phyloP scores from a whole-genome alignment of 306 rosid genomes.

The Cicer judaicum region DNA sequence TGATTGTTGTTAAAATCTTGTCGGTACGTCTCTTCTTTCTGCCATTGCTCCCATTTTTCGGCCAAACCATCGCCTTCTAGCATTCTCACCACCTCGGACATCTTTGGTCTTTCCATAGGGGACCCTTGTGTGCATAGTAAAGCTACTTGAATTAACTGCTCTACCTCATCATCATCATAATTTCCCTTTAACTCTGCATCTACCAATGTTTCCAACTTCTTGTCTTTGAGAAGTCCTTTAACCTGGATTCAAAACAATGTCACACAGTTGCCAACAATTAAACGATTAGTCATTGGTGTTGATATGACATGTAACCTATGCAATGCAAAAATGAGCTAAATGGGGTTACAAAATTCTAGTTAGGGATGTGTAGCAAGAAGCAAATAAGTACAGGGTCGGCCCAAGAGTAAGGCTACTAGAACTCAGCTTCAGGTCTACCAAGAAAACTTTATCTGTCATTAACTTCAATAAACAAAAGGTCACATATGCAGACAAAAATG shows the following conservation, averaged over 20 bases:
- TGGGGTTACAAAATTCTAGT: too few species aligned
- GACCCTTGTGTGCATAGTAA: conserved; percentile 86
- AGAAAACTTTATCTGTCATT: too few species aligned
- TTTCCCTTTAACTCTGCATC: conserved; percentile 75
- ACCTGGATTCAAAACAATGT: conserved; percentile 60
- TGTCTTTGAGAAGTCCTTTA: conserved; percentile 81
- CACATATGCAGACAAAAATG: too few species aligned
- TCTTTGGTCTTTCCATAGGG: conserved; percentile 83
- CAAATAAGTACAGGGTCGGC: too few species aligned
- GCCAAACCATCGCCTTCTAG: conserved; percentile 94
- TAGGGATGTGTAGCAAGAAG: too few species aligned
- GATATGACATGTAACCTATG: neutral
- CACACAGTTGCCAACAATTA: conserved; percentile 20
- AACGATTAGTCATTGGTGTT: conserved; percentile 17
- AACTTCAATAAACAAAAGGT: too few species aligned
- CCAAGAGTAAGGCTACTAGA: too few species aligned
- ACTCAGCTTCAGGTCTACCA: too few species aligned
- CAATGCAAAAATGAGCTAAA: neutral
- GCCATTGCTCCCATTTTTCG: conserved; percentile 94
- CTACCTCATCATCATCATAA: conserved; percentile 66
- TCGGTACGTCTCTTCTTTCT: conserved; percentile 75
- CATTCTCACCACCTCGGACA: conserved; percentile 96
- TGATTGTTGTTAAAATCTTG: conserved; percentile 59
- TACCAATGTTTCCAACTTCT: conserved; percentile 71
- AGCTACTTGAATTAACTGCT: conserved; percentile 86